These are phyloP conservation scores for Pythium aquatile DNA, from an alignment of 352 stramenopile genomes.

Conservation along the genomic window DNA sequence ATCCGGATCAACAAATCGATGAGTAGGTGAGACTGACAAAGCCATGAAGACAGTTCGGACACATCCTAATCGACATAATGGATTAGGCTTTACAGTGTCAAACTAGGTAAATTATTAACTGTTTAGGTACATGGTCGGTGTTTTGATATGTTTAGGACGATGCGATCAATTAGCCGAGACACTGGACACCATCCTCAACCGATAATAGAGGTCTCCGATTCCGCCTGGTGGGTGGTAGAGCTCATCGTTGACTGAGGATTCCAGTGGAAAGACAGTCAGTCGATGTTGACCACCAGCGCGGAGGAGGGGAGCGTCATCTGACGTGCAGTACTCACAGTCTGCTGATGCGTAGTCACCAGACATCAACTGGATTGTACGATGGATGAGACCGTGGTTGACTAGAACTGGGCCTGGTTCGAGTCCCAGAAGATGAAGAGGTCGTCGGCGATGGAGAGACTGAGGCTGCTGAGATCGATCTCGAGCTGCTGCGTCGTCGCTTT, in stretches of 20 bases:
- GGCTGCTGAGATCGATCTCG: conserved; percentile 29
- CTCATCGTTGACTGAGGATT: not conserved
- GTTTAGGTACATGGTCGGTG: not conserved
- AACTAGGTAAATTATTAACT: too few species aligned
- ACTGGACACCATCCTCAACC: not conserved
- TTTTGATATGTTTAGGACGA: not conserved
- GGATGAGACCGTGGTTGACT: not conserved
- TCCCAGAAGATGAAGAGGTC: conserved; percentile 18
- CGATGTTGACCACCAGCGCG: not conserved
- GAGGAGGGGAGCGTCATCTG: not conserved
- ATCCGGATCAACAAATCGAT: not conserved
- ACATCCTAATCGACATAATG: not conserved
- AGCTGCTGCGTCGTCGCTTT: conserved; percentile 20
- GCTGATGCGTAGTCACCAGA: too few species aligned
- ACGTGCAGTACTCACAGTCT: not conserved
- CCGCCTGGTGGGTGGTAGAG: not conserved
- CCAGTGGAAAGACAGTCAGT: not conserved
- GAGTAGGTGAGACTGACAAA: not conserved
- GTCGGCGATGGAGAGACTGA: conserved; percentile 24
- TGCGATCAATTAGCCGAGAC: not conserved
- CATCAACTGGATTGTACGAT: not conserved
- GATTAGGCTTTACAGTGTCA: not conserved
- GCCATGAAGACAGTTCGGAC: not conserved
- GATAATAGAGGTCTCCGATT: not conserved
- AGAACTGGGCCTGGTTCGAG: conserved; percentile 1